These are phyloP conservation scores for Collybiopsis confluens DNA, from an alignment of 768 basidiomycete genomes.

Conservation along the genomic window DNA sequence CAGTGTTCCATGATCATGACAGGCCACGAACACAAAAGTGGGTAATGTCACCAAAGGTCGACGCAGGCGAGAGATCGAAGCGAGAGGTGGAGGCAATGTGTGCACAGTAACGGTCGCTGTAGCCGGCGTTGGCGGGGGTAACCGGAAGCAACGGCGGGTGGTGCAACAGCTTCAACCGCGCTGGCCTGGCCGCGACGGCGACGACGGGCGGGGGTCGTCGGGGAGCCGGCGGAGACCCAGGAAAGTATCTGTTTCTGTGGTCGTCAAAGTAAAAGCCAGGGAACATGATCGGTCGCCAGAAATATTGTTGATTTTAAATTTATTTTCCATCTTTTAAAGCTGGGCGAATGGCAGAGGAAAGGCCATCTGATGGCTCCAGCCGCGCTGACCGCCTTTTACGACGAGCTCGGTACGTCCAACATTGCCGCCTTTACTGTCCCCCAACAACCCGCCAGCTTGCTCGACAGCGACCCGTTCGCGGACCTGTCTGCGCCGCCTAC, in stretches of 20 bases:
- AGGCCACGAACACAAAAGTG: constrained; percentile 40
- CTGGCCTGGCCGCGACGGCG: no score
- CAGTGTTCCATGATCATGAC: no score
- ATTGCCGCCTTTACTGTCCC: constrained; percentile 1
- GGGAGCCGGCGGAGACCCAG: no score
- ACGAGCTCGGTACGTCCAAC: neutral
- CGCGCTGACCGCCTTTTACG: constrained; percentile 6
- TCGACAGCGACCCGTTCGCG: constrained; percentile 76
- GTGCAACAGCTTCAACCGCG: no score
- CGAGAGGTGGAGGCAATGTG: constrained; percentile 9
- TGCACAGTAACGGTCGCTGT: neutral
- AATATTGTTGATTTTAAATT: no score
- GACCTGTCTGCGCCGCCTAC: constrained; percentile 35
- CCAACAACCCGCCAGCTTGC: constrained; percentile 29
- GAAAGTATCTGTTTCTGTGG: constrained; percentile 50
- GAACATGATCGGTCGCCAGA: no score
- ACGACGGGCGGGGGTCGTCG: no score
- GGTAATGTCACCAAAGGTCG: constrained; percentile 26
- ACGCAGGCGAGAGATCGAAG: constrained; percentile 16
- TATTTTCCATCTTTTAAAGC: no score
- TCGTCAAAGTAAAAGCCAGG: constrained; percentile 59
- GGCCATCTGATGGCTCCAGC: no score
- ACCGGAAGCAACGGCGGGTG: no score
- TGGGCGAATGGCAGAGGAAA: neutral
- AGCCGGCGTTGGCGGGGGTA: constrained; percentile 1